Conservation (phyloP, 441 rosid genomes). For the Raphanus hybrid region DNA sequence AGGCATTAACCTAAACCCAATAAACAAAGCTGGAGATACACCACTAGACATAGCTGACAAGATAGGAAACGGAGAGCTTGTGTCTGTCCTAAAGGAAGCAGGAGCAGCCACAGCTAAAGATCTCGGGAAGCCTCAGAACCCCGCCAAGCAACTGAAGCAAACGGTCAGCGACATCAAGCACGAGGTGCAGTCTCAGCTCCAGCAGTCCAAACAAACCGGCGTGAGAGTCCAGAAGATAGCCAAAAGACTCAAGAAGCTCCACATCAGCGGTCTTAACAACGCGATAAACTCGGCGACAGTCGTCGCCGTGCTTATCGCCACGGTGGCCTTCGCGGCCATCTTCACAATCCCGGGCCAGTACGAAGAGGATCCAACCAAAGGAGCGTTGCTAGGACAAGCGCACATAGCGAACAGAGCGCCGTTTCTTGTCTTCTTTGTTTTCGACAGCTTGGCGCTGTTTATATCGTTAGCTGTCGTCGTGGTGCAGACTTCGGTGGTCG, state of each 20-base stretch:
- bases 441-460: slow-evolving; percentile 92
- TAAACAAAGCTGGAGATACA: slow-evolving; percentile 89
- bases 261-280: slow-evolving; percentile 94
- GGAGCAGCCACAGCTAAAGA: slow-evolving; percentile 84
- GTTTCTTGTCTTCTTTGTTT: slow-evolving; percentile 82
- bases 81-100: slow-evolving; percentile 65
- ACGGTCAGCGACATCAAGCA: slow-evolving; percentile 98
- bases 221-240: slow-evolving; percentile 85
- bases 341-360: slow-evolving; percentile 95
- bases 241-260: slow-evolving; percentile 87
- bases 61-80: slow-evolving; percentile 60
- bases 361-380: slow-evolving; percentile 54
- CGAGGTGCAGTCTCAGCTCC: slow-evolving; percentile 91
- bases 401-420: slow-evolving; percentile 69
- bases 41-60: slow-evolving; percentile 87
- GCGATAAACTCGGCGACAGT: slow-evolving; percentile 92
- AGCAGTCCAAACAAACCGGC: slow-evolving; percentile 93
- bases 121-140: slow-evolving; percentile 76
- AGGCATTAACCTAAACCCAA: slow-evolving; percentile 67
- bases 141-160: slow-evolving; percentile 96
- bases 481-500: slow-evolving; percentile 97
- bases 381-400: slow-evolving; percentile 77
- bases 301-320: slow-evolving; percentile 95
- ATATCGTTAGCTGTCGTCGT: slow-evolving; percentile 96
- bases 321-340: slow-evolving; percentile 98